Evolutionary conservation across 2,329 filamentous ascomycete genomes (phyloP), one percentile per base, ranked within the genome.

Genomic region (Ceratocystis diversiconidia): DNA sequence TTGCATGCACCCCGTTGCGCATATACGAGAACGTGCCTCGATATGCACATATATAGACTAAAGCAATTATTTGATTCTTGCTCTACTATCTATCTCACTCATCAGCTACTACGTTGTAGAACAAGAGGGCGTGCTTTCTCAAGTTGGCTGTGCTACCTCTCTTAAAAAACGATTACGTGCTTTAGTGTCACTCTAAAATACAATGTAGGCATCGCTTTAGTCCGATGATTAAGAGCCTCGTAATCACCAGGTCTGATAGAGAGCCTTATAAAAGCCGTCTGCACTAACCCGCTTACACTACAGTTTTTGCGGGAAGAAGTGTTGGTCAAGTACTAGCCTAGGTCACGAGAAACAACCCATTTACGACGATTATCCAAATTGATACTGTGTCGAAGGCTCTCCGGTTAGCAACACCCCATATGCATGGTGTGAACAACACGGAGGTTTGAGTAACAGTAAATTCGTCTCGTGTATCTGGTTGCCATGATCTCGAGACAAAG

Each of bases 121-220:
- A 5, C 48, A 25, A 22, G 22, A 52, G 8, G 48, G 48, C 48
- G 12, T 52, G 8, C 48, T 25, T 28, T 15, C 15, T 28, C 12
- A 22, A 52, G 22, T 25, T 25, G 25, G 17, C 6, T 15, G 22
- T 52, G 48, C 48, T 25, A 25, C 25, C 22, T 15, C 19, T 28
- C 19, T 4, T 41, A 15, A 41, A 41, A 36, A 15, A 12, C 36
- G 36, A 41, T 15, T 15, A 41, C 36, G 12, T 12, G 8, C 22
- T 59, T 30, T n/a, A 2, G 15, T 19, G 28, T 59, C 32, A 32
- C 17, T 30, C 55, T 41, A 5, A n/a, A 8, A n/a, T 61, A 60
- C 36, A 68, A 81, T 85, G 82, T 85, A 78, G 80, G 83, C 82
- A 75, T 79, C 79, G 79, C 78, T 80, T 82, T 85, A 85, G 82